Conservation (phyloP, 768 basidiomycete species). For the Mycena venus region DNA sequence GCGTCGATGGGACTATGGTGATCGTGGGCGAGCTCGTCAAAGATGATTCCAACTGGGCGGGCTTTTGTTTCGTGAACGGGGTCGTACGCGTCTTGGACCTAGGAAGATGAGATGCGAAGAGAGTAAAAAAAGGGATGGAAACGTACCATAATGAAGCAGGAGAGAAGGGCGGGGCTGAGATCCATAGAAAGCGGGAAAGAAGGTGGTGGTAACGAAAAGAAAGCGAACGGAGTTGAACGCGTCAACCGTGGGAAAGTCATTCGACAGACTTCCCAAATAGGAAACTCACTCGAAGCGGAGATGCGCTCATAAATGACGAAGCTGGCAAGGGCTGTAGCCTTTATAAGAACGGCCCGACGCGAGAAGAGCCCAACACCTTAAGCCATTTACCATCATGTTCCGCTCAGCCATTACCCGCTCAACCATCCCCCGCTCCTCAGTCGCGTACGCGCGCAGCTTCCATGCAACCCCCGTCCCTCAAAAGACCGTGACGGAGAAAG, state of each 20-base stretch:
- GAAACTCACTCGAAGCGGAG: not conserved
- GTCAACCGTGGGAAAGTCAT: not conserved
- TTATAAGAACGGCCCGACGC: not conserved
- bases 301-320: not conserved
- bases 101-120: not conserved
- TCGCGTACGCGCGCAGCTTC: constrained; percentile 41
- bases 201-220: constrained; percentile 27
- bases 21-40: not conserved
- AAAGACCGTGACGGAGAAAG: constrained; percentile 61
- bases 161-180: not conserved
- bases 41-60: constrained; percentile 10
- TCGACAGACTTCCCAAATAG: not conserved
- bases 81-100: constrained; percentile 5
- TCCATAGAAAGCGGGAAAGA: constrained; percentile 4
- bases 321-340: not conserved
- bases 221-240: not conserved
- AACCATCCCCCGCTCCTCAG: constrained; percentile 27
- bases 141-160: not conserved
- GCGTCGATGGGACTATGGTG: not conserved
- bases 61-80: constrained; percentile 5
- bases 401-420: constrained; percentile 24
- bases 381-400: constrained; percentile 31
- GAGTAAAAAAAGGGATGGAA: not conserved
- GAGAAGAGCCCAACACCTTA: not conserved
- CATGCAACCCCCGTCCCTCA: constrained; percentile 50